These are phyloP conservation scores for Abeoforma whisleri DNA, from an alignment of 78 protist species.

Conservation along the genomic window DNA sequence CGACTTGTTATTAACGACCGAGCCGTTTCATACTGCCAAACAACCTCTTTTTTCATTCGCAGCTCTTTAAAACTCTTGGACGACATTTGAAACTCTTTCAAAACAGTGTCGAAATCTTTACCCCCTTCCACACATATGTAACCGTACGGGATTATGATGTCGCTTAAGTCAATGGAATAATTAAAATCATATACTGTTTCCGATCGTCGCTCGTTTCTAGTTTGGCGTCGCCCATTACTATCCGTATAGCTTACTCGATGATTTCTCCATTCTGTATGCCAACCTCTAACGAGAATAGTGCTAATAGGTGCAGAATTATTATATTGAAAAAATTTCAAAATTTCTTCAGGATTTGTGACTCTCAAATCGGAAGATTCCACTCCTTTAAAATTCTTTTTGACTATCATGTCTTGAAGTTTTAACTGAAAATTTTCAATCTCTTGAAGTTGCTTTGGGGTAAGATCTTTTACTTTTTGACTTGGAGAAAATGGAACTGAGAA, in stretches of 20 bases:
- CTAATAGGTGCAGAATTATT: background rate
- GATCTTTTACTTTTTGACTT: no score
- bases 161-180: background rate
- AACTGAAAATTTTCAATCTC: background rate
- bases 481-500: no score
- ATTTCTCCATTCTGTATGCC: background rate
- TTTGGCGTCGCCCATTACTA: background rate
- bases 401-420: background rate
- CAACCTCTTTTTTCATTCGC: background rate
- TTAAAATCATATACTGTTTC: background rate
- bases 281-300: background rate
- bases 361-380: background rate
- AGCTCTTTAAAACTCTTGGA: background rate
- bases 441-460: no score
- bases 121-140: no score
- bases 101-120: no score
- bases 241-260: background rate
- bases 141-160: background rate
- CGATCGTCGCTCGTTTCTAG: background rate
- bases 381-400: background rate
- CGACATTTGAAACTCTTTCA: background rate
- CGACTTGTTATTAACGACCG: background rate
- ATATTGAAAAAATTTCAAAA: background rate
- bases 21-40: background rate
- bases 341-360: background rate